A percentile compares a stretch with the other conserved stretches of the same genome.
These are phyloP conservation scores for Aspergillus bridgeri DNA, from an alignment of 495 filamentous ascomycete genomes.

Conservation along the genomic window DNA sequence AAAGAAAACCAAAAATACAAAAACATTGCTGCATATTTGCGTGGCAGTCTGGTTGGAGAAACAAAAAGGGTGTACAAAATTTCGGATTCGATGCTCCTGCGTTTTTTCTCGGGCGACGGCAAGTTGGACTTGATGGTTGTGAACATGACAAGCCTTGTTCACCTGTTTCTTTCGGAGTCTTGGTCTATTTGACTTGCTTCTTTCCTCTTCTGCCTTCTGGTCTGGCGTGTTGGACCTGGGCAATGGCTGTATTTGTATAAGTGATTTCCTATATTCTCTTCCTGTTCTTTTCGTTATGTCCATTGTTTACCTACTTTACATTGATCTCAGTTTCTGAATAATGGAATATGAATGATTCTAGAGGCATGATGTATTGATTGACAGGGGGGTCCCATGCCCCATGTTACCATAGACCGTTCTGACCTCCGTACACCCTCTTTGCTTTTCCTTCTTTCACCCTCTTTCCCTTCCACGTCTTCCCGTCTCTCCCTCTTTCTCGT, in stretches of 20 bases:
- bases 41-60: background rate
- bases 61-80: background rate
- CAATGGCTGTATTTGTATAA: conserved; percentile 47
- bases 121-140: conserved; percentile 8
- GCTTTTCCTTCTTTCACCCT: too few relatives aligned
- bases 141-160: conserved; percentile 7
- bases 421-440: too few relatives aligned
- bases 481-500: too few relatives aligned
- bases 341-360: conserved; percentile 29
- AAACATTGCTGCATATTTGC: background rate
- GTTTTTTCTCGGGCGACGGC: conserved; percentile 12
- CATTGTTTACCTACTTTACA: conserved; percentile 20
- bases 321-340: conserved; percentile 31
- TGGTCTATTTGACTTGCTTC: conserved; percentile 14
- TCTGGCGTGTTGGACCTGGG: conserved; percentile 31
- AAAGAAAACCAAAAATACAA: background rate
- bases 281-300: conserved; percentile 24
- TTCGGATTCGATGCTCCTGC: background rate
- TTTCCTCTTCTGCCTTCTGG: conserved; percentile 23
- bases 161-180: conserved; percentile 13
- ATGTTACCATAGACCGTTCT: too few relatives aligned
- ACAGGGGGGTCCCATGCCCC: too few relatives aligned
- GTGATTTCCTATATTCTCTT: conserved; percentile 27
- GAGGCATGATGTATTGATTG: background rate
- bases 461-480: too few relatives aligned